Evolutionary conservation across 805 yeast genomes (phyloP).

Genomic region (Blastobotrys terrestris): DNA sequence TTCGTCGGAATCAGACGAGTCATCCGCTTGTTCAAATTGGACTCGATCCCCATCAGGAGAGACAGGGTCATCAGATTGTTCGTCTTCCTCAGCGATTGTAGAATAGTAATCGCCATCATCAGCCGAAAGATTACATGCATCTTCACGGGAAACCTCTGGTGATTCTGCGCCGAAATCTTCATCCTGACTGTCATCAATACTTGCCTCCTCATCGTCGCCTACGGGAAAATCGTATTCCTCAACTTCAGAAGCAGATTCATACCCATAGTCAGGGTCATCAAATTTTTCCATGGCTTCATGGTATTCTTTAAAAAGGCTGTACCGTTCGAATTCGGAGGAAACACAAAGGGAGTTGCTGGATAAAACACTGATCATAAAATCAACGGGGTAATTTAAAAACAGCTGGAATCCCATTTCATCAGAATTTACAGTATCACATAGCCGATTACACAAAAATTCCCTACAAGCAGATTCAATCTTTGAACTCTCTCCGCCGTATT

Average conservation of each 20-base stretch:
- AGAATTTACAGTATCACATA: not conserved
- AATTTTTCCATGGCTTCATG: not conserved
- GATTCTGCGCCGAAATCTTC: no score
- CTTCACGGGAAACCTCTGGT: no score
- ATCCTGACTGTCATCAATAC: no score
- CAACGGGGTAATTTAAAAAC: not conserved
- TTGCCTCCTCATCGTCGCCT: no score
- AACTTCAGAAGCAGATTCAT: not conserved
- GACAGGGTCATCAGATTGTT: no score
- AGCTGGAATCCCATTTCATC: not conserved
- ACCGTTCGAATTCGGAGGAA: not conserved
- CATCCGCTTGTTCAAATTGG: no score
- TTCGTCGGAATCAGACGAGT: no score
- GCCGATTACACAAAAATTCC: not conserved
- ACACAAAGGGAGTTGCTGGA: not conserved
- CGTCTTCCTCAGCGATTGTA: no score
- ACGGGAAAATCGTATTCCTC: not conserved
- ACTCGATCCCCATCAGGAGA: no score
- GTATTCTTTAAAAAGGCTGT: not conserved
- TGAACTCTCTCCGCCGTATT: not conserved
- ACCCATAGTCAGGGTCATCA: not conserved
- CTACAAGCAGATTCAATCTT: not conserved
- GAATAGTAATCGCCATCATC: no score
- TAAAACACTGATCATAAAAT: not conserved
- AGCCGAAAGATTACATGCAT: no score